phyloP scores from a whole-genome alignment of 257 asterid species.

The Marsdenia floribunda region DNA sequence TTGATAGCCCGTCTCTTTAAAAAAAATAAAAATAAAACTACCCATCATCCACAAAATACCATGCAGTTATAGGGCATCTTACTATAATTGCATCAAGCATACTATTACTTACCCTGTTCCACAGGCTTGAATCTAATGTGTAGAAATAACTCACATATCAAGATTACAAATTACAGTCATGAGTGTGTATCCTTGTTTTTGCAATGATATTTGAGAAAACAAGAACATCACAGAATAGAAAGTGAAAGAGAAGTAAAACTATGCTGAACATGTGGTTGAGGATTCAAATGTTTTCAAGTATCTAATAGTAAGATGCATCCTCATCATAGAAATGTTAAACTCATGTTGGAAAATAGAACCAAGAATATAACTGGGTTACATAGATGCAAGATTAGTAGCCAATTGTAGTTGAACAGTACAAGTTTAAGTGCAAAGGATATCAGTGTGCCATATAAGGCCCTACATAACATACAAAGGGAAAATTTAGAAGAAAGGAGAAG shows the following conservation, averaged over 20 bases:
- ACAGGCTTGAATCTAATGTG: neutral
- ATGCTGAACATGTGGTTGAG: neutral
- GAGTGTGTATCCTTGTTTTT: neutral
- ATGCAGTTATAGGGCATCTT: neutral
- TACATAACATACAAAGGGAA: neutral
- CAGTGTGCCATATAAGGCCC: neutral
- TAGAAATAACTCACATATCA: neutral
- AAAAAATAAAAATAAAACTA: neutral
- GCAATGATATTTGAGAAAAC: neutral
- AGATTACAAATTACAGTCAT: neutral
- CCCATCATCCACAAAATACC: neutral
- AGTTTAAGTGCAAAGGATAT: neutral
- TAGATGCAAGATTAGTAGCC: neutral
- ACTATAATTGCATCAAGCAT: neutral
- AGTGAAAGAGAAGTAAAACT: neutral
- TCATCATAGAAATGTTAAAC: neutral
- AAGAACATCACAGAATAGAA: neutral
- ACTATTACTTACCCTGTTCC: neutral
- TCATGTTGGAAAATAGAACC: neutral
- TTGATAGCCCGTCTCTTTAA: neutral
- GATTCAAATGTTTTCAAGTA: neutral
- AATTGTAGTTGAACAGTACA: neutral
- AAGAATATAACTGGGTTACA: neutral
- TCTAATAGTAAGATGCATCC: neutral
- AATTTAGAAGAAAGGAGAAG: conserved; percentile 7